A percentile compares a stretch with the other conserved stretches of the same genome.
phyloP scores from a whole-genome alignment of 768 basidiomycete species.

The Auriscalpium microsporum region DNA sequence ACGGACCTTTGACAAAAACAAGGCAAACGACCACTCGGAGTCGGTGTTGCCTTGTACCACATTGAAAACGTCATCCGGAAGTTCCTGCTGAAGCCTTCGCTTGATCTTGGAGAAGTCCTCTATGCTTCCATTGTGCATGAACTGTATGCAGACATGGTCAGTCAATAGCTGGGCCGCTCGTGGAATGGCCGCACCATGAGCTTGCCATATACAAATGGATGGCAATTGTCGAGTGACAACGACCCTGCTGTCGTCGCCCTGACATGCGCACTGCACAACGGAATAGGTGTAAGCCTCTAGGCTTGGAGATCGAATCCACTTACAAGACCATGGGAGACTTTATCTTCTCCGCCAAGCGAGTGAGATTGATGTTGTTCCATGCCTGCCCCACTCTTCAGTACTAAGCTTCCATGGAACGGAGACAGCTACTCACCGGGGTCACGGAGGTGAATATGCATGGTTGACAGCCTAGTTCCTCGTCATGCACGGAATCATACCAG shows the following conservation, averaged over 20 bases:
- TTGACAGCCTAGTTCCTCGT: slow-evolving; percentile 75
- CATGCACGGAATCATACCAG: slow-evolving; percentile 87
- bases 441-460: slow-evolving; percentile 96
- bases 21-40: slow-evolving; percentile 95
- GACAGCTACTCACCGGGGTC: slow-evolving; percentile 59
- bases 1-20: slow-evolving; percentile 74
- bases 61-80: slow-evolving; percentile 81
- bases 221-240: slow-evolving; percentile 88
- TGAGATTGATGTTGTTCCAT: slow-evolving; percentile 93
- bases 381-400: slow-evolving; percentile 42
- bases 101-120: slow-evolving; percentile 77
- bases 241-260: slow-evolving; percentile 90
- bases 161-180: background rate
- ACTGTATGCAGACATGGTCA: slow-evolving; percentile 41
- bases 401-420: background rate
- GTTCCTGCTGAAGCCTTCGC: slow-evolving; percentile 61
- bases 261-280: slow-evolving; percentile 66
- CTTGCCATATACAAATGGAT: slow-evolving; percentile 88
- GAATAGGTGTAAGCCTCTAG: background rate
- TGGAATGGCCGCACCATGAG: slow-evolving; percentile 59
- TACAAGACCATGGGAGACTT: slow-evolving; percentile 93
- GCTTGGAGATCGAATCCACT: slow-evolving; percentile 20
- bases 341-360: slow-evolving; percentile 94
- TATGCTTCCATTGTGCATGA: slow-evolving; percentile 97
- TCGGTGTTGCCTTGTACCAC: slow-evolving; percentile 95